phyloP scores from a whole-genome alignment of 164 flowering plant species.

The Berberis vulgaris region DNA sequence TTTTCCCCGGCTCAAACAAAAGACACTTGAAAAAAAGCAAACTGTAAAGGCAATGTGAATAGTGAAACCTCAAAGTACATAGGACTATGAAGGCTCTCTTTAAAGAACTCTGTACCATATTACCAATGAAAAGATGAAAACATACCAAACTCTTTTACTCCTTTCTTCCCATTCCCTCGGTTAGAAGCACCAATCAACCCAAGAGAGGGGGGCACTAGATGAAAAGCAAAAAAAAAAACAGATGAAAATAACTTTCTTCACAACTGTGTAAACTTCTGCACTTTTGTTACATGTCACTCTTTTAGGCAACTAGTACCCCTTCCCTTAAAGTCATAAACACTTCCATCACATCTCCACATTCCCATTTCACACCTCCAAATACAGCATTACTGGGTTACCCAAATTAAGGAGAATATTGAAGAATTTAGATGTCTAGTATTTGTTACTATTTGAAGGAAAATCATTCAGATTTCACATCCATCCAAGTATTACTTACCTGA shows the following conservation, averaged over 20 bases:
- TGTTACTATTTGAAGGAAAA: slow-evolving; percentile 2
- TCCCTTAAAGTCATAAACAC: background rate
- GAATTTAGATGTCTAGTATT: background rate
- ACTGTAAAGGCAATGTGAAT: too few species aligned
- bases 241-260: background rate
- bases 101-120: too few species aligned
- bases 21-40: too few species aligned
- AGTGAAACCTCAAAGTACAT: too few species aligned
- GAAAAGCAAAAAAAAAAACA: background rate
- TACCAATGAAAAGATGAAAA: too few species aligned
- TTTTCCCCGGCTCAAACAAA: too few species aligned
- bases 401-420: slow-evolving; percentile 4
- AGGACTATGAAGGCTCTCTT: too few species aligned
- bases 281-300: background rate
- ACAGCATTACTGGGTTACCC: slow-evolving; percentile 1
- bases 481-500: background rate
- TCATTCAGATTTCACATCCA: slow-evolving; percentile 2
- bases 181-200: too few species aligned
- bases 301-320: background rate
- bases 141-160: too few species aligned
- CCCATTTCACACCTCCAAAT: background rate
- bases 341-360: background rate
- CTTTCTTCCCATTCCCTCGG: too few species aligned
- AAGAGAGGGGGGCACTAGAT: slow-evolving; percentile 13
- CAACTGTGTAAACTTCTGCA: background rate